phyloP scores from a whole-genome alignment of 768 basidiomycete species.

The Termitomyces sp. region DNA sequence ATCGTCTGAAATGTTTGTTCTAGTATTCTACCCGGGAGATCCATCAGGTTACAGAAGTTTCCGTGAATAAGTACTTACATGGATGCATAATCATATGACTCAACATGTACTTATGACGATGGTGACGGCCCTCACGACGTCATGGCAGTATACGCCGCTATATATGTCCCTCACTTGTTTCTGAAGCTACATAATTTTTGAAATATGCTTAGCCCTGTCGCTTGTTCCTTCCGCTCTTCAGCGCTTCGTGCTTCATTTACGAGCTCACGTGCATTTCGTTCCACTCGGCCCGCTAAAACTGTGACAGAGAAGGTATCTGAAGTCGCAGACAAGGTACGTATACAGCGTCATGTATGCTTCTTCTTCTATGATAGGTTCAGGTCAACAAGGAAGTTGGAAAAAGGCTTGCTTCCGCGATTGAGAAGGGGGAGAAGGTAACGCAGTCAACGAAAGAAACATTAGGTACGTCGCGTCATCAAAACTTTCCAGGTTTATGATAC shows the following conservation, averaged over 20 bases:
- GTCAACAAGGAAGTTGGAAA: constrained; percentile 44
- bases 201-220: constrained; percentile 13
- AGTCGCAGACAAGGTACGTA: constrained; percentile 37
- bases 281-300: constrained; percentile 33
- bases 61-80: neutral
- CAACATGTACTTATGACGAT: constrained; percentile 8
- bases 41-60: too few species aligned
- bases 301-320: constrained; percentile 44
- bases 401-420: constrained; percentile 44
- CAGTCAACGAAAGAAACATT: constrained; percentile 38
- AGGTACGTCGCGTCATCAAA: constrained; percentile 26
- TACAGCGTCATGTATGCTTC: neutral
- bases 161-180: neutral
- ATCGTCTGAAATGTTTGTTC: too few species aligned
- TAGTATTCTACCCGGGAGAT: too few species aligned
- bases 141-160: constrained; percentile 1
- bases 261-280: constrained; percentile 29
- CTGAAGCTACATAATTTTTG: neutral
- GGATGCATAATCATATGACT: constrained; percentile 1
- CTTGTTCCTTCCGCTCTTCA: constrained; percentile 9
- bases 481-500: accelerated
- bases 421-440: constrained; percentile 41
- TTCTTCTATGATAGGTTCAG: constrained; percentile 21
- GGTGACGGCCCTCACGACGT: constrained; percentile 8
- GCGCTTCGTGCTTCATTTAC: constrained; percentile 11